Evolutionary conservation across 441 rosid species (phyloP).

Genomic region (Populus hybrid): DNA sequence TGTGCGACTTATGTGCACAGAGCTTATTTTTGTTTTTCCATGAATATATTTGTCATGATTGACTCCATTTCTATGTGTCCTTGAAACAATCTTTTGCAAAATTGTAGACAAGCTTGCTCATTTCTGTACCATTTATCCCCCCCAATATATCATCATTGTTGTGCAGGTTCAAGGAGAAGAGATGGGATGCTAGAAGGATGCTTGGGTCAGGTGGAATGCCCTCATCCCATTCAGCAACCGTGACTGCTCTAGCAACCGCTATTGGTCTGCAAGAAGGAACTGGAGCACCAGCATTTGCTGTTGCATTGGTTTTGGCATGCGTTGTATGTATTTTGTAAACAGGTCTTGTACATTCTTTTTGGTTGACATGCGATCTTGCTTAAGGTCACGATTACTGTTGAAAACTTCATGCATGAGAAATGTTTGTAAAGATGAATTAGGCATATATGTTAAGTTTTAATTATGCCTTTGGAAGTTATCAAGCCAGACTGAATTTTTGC

Average conservation of each 20-base stretch:
- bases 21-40: neutral
- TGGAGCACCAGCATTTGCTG: conserved; percentile 71
- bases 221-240: conserved; percentile 89
- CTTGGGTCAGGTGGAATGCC: conserved; percentile 98
- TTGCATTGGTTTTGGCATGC: conserved; percentile 86
- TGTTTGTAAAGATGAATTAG: neutral
- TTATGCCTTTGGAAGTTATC: conserved; percentile 3
- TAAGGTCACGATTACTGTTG: neutral
- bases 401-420: neutral
- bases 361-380: conserved; percentile 9
- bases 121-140: conserved; percentile 8
- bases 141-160: conserved; percentile 10
- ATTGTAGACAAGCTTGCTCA: neutral
- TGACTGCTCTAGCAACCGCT: conserved; percentile 78
- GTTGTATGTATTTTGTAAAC: conserved; percentile 54
- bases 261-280: conserved; percentile 78
- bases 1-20: neutral
- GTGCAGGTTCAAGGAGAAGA: conserved; percentile 84
- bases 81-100: neutral
- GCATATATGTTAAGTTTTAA: neutral
- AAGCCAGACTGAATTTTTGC: neutral
- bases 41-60: neutral
- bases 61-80: neutral
- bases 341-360: conserved; percentile 26
- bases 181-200: conserved; percentile 90